phyloP scores from a whole-genome alignment of 345 rosid species.

The Euclidium syriacum region DNA sequence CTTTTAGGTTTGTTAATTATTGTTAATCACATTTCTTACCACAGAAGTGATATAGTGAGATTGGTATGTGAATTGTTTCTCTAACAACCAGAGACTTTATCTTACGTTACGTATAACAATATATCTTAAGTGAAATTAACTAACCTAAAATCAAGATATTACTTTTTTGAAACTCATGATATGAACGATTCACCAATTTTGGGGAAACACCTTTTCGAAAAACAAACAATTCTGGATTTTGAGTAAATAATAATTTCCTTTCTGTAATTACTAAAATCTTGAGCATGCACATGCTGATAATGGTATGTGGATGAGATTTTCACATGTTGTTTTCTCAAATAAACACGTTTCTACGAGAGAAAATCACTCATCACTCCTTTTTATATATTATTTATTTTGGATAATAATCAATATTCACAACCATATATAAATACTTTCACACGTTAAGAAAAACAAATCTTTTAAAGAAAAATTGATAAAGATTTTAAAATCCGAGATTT shows the following conservation, averaged over 20 bases:
- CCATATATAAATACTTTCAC: conserved; percentile 9
- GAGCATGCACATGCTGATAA: not conserved
- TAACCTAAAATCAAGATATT: not conserved
- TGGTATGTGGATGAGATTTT: conserved; percentile 5
- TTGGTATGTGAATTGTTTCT: not conserved
- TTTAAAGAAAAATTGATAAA: not conserved
- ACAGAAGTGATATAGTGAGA: not conserved
- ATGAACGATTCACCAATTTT: too few relatives aligned
- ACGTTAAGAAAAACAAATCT: not conserved
- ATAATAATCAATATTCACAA: conserved; percentile 6
- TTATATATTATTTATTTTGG: not conserved
- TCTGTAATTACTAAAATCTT: not conserved
- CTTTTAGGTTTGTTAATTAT: not conserved
- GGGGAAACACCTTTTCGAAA: not conserved
- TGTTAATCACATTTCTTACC: conserved; percentile 1
- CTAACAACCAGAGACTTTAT: not conserved
- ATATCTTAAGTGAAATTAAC: too few relatives aligned
- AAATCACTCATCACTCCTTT: not conserved
- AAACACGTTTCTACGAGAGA: conserved; percentile 2
- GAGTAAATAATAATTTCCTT: not conserved
- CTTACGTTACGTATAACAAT: not conserved
- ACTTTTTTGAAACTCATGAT: too few relatives aligned
- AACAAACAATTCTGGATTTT: not conserved
- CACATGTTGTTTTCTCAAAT: not conserved
- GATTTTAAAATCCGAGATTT: conserved; percentile 13